Percentiles rank a stretch among this genome's conserved stretches.
phyloP scores from a whole-genome alignment of 495 filamentous ascomycete genomes.

The Saxispiralis lemnorum region DNA sequence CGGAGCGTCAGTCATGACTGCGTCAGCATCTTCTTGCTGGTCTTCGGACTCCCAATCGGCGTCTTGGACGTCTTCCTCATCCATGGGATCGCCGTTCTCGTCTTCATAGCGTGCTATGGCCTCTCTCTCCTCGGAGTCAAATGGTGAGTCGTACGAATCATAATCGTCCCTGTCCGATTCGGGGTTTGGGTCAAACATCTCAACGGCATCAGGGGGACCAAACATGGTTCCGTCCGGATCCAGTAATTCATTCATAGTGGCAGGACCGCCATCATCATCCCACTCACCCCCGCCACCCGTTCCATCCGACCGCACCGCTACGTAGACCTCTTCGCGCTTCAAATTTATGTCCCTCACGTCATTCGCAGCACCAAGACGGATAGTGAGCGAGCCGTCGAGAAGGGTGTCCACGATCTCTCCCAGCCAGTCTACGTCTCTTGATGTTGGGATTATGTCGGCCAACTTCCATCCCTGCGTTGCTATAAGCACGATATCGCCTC shows the following conservation, averaged over 20 bases:
- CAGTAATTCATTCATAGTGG: too few relatives aligned
- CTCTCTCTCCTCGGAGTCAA: constrained; percentile 16
- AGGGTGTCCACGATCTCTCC: constrained; percentile 39
- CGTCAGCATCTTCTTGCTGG: constrained; percentile 13
- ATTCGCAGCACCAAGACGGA: constrained; percentile 33
- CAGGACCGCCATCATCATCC: constrained; percentile 2
- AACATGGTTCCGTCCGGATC: too few relatives aligned
- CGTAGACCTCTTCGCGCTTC: constrained; percentile 28
- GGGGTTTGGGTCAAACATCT: too few relatives aligned
- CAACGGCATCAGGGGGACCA: constrained; percentile 11
- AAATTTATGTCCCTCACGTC: constrained; percentile 33
- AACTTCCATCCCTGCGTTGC: neutral
- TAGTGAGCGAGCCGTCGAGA: constrained; percentile 34
- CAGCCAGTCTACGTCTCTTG: constrained; percentile 29
- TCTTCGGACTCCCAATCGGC: constrained; percentile 26
- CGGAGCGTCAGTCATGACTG: constrained; percentile 4
- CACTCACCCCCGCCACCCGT: constrained; percentile 2
- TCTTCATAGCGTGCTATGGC: constrained; percentile 14
- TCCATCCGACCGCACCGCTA: constrained; percentile 16
- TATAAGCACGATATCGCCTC: constrained; percentile 36
- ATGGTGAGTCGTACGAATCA: too few relatives aligned
- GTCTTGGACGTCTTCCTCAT: constrained; percentile 15
- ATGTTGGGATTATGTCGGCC: neutral
- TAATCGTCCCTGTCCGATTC: constrained; percentile 23
- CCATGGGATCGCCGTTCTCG: constrained; percentile 15